These are phyloP conservation scores for Massariosphaeria phaeospora DNA, from an alignment of 495 filamentous ascomycete species.

Conservation along the genomic window DNA sequence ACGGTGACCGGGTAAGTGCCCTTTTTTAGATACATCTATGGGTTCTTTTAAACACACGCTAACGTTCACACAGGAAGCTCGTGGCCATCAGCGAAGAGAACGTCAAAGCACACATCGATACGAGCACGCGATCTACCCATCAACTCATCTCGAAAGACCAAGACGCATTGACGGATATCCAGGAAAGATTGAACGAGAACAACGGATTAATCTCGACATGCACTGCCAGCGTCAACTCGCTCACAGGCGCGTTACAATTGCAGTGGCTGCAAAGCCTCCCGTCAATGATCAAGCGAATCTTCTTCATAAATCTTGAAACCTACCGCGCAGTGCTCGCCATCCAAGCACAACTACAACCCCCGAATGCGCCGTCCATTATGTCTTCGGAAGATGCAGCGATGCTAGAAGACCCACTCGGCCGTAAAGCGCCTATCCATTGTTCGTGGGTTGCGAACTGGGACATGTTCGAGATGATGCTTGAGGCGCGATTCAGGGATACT, in stretches of 20 bases:
- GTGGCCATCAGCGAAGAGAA: neutral
- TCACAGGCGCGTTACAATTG: neutral
- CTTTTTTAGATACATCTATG: neutral
- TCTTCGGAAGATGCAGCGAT: neutral
- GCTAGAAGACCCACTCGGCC: conserved; percentile 13
- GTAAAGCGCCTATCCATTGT: conserved; percentile 5
- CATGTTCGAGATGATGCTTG: conserved; percentile 11
- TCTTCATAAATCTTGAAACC: neutral
- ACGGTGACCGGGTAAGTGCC: neutral
- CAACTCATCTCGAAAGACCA: neutral
- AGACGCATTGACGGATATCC: neutral
- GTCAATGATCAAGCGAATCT: neutral
- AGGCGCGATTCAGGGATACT: conserved; percentile 1
- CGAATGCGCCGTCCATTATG: neutral
- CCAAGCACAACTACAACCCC: neutral
- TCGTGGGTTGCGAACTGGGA: conserved; percentile 16
- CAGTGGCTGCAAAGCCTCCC: neutral
- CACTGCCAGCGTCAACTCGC: neutral
- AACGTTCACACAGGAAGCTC: neutral
- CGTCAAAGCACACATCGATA: neutral
- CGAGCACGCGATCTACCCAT: neutral
- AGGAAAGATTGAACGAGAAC: neutral
- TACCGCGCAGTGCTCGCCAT: conserved; percentile 4
- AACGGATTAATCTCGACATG: neutral
- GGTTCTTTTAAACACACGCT: conserved; percentile 7